These are phyloP conservation scores for Carex cristatella DNA, from an alignment of 176 grass and related monocot species.

Conservation along the genomic window DNA sequence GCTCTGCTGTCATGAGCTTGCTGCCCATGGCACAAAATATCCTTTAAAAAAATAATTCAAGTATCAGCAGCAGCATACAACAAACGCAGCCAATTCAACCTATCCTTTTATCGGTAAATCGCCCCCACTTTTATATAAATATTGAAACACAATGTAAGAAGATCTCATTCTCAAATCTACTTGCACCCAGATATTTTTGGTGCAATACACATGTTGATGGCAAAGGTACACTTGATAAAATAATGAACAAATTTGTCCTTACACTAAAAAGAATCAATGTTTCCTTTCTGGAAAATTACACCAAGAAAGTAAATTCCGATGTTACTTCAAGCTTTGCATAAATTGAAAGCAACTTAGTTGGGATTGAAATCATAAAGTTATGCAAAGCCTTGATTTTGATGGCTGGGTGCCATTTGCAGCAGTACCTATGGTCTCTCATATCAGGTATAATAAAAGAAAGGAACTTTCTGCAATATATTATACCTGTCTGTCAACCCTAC, in stretches of 20 bases:
- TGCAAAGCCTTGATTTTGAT: neutral
- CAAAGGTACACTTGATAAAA: neutral
- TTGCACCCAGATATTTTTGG: neutral
- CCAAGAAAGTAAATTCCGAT: neutral
- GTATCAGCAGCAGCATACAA: conserved; percentile 11
- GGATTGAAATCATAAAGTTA: neutral
- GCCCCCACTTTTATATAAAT: neutral
- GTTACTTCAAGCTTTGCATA: neutral
- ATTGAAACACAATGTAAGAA: neutral
- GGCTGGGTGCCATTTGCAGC: neutral
- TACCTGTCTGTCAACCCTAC: conserved; percentile 89
- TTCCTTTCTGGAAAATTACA: neutral
- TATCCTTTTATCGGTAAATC: neutral
- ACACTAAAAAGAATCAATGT: neutral
- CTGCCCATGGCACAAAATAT: conserved; percentile 95
- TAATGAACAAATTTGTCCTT: neutral
- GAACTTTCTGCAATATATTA: neutral
- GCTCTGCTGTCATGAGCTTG: conserved; percentile 82
- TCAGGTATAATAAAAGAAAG: neutral
- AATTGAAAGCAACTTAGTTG: neutral
- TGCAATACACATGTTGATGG: neutral
- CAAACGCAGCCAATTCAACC: neutral
- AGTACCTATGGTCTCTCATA: neutral
- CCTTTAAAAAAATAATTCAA: conserved; percentile 41
- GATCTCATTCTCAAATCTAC: conserved; percentile 2